Base-by-base conservation (phyloP, 2,329 filamentous ascomycete genomes). In the Fusarium redolens region DNA sequence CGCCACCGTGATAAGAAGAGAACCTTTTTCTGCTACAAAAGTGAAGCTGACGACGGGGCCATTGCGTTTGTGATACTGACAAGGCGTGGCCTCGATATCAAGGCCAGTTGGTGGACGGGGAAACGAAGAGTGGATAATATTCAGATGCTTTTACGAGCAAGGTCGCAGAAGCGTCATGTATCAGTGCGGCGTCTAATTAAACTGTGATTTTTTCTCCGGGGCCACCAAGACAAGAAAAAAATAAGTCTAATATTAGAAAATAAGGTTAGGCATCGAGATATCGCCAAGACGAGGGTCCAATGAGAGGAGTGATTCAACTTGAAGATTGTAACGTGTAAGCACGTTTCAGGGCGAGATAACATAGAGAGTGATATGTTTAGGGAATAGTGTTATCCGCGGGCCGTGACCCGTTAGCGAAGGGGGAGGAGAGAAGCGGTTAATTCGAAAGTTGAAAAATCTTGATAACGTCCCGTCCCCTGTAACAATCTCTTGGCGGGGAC, bases 91-190 rank as follows among this genome's bases (percentile, higher is more conserved):
- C 48, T 25, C 43, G 41, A 50, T 35, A n/a, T 44, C 41, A 17
- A 38, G 58, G 54, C 37, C 68, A 35, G 30, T 61, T 61, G 61
- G 56, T 59, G 25, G n/a, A 50, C 45, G 38, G 54, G 20, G 22
- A 7, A 17, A 31, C 8, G 2, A 30, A 44, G 33, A 33, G 56
- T 52, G 63, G 44, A 47, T 35, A 45, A 51, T 38, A 41, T 52
- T 8, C 30, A 54, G 31, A 41, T 41, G 15, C 22, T 37, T 41
- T 55, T 68, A 73, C 67, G 58, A 64, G 48, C 48, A 61, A 35
- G 25, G 38, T 61, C 45, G 62, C 71, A 73, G 67, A 50, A 62
- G 61, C 45, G 52, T 44, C 43, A 74, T 72, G 71, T 65, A 58
- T 17, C 41, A 11, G 35, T 73, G 71, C 51, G 71, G 71, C 71